A percentile compares a stretch with the other conserved stretches of the same genome.
Evolutionary conservation across 306 rosid genomes (phyloP).

Genomic region (Datisca glomerata): DNA sequence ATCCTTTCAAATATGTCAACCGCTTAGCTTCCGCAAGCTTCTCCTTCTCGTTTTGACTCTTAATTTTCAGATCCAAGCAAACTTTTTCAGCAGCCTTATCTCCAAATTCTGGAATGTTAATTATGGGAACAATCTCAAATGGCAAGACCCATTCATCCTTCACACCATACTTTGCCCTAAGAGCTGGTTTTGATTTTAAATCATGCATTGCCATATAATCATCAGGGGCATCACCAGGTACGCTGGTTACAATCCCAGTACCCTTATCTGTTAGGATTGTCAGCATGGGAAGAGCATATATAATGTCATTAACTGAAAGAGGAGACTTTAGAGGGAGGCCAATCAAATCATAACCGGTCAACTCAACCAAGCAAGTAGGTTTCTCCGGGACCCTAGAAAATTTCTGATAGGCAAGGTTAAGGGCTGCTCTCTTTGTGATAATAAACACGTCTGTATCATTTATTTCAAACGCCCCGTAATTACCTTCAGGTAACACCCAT

Average conservation of each 20-base stretch:
- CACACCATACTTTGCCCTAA: slow-evolving; percentile 67
- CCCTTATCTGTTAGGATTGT: slow-evolving; percentile 90
- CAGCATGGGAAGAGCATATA: slow-evolving; percentile 93
- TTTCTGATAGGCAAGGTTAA: slow-evolving; percentile 81
- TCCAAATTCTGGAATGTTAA: slow-evolving; percentile 65
- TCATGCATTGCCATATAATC: slow-evolving; percentile 90
- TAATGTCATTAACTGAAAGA: slow-evolving; percentile 48
- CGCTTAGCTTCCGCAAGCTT: slow-evolving; percentile 92
- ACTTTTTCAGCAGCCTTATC: slow-evolving; percentile 74
- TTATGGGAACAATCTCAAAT: slow-evolving; percentile 73
- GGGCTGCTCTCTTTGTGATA: slow-evolving; percentile 63
- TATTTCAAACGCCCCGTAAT: slow-evolving; percentile 83
- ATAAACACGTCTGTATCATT: slow-evolving; percentile 67
- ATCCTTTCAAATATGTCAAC: slow-evolving; percentile 86
- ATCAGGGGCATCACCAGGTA: slow-evolving; percentile 95
- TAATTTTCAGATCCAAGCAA: slow-evolving; percentile 71
- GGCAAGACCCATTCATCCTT: slow-evolving; percentile 90
- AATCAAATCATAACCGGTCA: slow-evolving; percentile 75
- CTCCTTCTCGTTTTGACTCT: slow-evolving; percentile 88
- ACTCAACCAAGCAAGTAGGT: slow-evolving; percentile 64
- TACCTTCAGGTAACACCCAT: slow-evolving; percentile 92
- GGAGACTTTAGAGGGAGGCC: slow-evolving; percentile 88
- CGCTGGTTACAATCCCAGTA: slow-evolving; percentile 91
- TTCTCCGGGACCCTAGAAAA: slow-evolving; percentile 55
- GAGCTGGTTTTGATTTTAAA: slow-evolving; percentile 60